Conservation (phyloP, 768 basidiomycete genomes). For the Pleurotus pulmonarius region DNA sequence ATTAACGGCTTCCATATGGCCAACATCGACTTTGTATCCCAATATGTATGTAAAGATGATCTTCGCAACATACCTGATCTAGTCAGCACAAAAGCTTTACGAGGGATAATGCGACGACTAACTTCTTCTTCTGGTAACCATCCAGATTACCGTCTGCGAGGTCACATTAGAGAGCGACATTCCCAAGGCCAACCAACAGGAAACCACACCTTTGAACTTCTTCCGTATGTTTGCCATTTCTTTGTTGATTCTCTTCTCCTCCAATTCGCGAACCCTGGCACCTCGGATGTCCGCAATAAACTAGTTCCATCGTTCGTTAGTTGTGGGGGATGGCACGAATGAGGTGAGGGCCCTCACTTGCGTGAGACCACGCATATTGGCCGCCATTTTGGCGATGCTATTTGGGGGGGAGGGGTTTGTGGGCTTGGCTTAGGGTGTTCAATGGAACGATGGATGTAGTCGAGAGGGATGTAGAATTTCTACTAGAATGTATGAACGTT, state of each 20-base stretch:
- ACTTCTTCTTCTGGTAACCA: slow-evolving; percentile 94
- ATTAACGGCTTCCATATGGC: slow-evolving; percentile 99
- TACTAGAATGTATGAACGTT: too few relatives aligned
- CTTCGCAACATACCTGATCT: slow-evolving; percentile 88
- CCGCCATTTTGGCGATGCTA: slow-evolving; percentile 58
- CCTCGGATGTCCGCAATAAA: slow-evolving; percentile 99
- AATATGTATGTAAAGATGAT: slow-evolving; percentile 99
- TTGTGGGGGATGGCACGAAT: background rate
- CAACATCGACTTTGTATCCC: slow-evolving; percentile 98
- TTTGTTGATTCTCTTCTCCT: slow-evolving; percentile 98
- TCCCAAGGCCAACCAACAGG: background rate
- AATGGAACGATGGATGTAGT: too few relatives aligned
- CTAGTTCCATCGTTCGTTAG: slow-evolving; percentile 34
- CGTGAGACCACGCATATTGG: slow-evolving; percentile 88
- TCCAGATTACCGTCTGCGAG: slow-evolving; percentile 76
- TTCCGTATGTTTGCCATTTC: slow-evolving; percentile 99
- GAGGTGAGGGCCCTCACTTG: slow-evolving; percentile 52
- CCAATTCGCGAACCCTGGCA: slow-evolving; percentile 91
- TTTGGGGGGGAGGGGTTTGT: background rate
- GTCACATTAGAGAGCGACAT: slow-evolving; percentile 4
- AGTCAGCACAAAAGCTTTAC: slow-evolving; percentile 3
- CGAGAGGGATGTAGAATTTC: too few relatives aligned
- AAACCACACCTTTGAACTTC: slow-evolving; percentile 85
- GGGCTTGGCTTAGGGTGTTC: too few relatives aligned
- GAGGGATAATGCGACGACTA: slow-evolving; percentile 17